These are phyloP conservation scores for Aquilaria agallochum DNA, from an alignment of 441 rosid species.

Conservation along the genomic window DNA sequence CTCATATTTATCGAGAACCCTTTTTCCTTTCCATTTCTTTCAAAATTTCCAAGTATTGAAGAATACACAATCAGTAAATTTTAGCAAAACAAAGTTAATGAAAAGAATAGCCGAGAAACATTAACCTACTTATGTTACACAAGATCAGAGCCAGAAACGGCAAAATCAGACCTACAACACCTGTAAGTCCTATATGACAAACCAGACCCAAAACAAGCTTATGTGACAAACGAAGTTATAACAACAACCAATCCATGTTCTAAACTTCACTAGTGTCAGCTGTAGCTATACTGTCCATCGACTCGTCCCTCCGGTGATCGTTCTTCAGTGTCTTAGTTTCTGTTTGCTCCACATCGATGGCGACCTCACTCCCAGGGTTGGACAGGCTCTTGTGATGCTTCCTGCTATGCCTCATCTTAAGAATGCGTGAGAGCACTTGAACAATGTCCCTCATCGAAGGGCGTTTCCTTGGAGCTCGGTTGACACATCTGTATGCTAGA, in stretches of 20 bases:
- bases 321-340: conserved; percentile 37
- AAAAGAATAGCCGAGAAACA: not conserved
- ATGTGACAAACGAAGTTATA: conserved; percentile 14
- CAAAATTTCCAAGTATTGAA: conserved; percentile 5
- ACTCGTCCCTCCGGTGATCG: conserved; percentile 62
- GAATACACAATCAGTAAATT: conserved; percentile 9
- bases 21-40: conserved; percentile 1
- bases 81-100: not conserved
- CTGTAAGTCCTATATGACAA: conserved; percentile 17
- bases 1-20: too few relatives aligned
- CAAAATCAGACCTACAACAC: conserved; percentile 19
- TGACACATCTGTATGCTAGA: conserved; percentile 83
- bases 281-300: conserved; percentile 55
- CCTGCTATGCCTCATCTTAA: conserved; percentile 57
- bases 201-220: conserved; percentile 17
- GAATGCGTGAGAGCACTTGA: conserved; percentile 70
- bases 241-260: conserved; percentile 9
- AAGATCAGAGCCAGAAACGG: conserved; percentile 10
- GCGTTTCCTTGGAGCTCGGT: conserved; percentile 65
- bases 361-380: conserved; percentile 39
- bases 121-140: conserved; percentile 23
- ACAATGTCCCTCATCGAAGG: conserved; percentile 95
- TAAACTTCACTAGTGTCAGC: conserved; percentile 46
- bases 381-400: conserved; percentile 60
- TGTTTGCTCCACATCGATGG: conserved; percentile 43